Evolutionary conservation across 176 grass and related monocot species (phyloP).

Genomic region (Cymbopogon citratus): DNA sequence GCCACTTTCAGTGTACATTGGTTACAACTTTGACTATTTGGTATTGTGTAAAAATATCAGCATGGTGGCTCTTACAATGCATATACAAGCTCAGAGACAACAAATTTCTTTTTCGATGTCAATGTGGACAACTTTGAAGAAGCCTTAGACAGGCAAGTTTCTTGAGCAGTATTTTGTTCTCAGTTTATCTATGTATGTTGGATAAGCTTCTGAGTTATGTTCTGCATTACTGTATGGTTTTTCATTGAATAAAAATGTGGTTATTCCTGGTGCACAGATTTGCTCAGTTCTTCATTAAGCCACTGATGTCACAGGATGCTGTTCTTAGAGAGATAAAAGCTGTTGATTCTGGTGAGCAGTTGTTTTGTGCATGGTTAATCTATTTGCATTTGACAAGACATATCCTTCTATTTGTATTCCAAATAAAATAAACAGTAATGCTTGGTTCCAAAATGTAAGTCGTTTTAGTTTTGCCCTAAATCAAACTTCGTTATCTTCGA

Average conservation of each 20-base stretch:
- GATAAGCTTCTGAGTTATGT: no score
- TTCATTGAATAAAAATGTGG: constrained; percentile 32
- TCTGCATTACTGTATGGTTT: no score
- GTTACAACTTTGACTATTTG: no score
- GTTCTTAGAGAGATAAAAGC: constrained; percentile 93
- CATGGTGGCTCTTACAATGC: constrained; percentile 86
- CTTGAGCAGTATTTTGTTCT: constrained; percentile 3
- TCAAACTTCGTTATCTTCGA: no score
- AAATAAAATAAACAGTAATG: no score
- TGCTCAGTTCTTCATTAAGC: constrained; percentile 94
- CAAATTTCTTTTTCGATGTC: constrained; percentile 78
- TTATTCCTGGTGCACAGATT: constrained; percentile 55
- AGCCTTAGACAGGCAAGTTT: constrained; percentile 79
- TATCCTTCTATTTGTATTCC: no score
- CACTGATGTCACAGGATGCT: constrained; percentile 90
- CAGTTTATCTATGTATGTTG: not conserved
- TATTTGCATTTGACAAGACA: no score
- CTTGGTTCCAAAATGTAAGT: no score
- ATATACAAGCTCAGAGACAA: constrained; percentile 53
- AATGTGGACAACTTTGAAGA: constrained; percentile 76
- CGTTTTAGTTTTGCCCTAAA: no score
- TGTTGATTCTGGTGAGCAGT: constrained; percentile 78
- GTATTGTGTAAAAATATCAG: no score
- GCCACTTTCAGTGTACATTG: no score
- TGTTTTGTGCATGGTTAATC: not conserved